Evolutionary conservation across 1,139 yeast genomes (phyloP).

Genomic region (Candida dubliniensis): DNA sequence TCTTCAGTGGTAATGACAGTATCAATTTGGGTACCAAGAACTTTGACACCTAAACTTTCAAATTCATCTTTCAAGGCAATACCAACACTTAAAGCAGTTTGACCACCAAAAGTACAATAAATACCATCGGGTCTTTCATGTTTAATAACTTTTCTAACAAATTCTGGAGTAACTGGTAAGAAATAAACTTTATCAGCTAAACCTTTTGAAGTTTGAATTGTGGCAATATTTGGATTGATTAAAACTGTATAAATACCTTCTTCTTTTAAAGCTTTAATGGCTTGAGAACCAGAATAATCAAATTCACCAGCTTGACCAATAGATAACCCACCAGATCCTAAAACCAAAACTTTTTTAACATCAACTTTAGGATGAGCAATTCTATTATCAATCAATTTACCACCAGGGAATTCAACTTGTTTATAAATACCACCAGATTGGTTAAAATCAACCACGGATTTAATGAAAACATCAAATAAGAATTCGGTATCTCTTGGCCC

Average conservation of each 20-base stretch:
- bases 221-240: slow-evolving; percentile 96
- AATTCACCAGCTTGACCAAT: slow-evolving; percentile 99
- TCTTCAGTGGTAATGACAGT: slow-evolving; percentile 97
- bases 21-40: slow-evolving; percentile 93
- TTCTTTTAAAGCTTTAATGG: slow-evolving; percentile 92
- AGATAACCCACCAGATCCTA: slow-evolving; percentile 97
- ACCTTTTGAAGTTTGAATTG: slow-evolving; percentile 94
- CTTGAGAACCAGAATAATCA: slow-evolving; percentile 97
- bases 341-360: slow-evolving; percentile 83
- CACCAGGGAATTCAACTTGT: slow-evolving; percentile 91
- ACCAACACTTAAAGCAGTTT: slow-evolving; percentile 95
- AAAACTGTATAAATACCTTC: slow-evolving; percentile 82
- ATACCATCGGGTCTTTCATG: slow-evolving; percentile 97
- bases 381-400: slow-evolving; percentile 67
- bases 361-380: slow-evolving; percentile 67
- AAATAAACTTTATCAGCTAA: slow-evolving; percentile 94
- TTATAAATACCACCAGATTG: slow-evolving; percentile 58
- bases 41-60: slow-evolving; percentile 88
- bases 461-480: slow-evolving; percentile 88
- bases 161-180: slow-evolving; percentile 95
- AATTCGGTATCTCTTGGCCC: slow-evolving; percentile 99
- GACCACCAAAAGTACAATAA: slow-evolving; percentile 95
- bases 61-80: slow-evolving; percentile 94
- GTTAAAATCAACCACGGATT: slow-evolving; percentile 68
- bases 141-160: slow-evolving; percentile 89